These are phyloP conservation scores for Fagopyrum homotropicum DNA, from an alignment of 148 eudicot species.

Conservation along the genomic window DNA sequence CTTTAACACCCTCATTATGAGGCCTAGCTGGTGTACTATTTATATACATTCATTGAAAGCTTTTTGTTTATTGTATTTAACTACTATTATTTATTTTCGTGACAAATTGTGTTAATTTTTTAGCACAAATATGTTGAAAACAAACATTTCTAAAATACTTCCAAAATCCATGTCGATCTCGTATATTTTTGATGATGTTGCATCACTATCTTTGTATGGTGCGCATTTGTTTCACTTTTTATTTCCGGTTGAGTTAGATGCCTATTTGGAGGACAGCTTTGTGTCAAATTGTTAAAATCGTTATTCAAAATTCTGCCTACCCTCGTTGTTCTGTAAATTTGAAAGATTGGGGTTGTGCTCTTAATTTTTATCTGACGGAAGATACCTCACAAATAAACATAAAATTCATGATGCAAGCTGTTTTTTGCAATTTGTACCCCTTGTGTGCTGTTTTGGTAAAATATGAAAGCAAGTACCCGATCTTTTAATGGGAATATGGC, in stretches of 20 bases:
- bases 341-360: neutral
- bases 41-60: too few species aligned
- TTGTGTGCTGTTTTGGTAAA: neutral
- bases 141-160: too few species aligned
- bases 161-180: neutral
- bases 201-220: neutral
- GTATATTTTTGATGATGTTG: neutral
- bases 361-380: neutral
- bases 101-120: too few species aligned
- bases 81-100: too few species aligned
- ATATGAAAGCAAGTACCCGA: neutral
- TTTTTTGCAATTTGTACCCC: neutral
- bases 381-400: neutral
- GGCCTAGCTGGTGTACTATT: too few species aligned
- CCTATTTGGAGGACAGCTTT: neutral
- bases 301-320: neutral
- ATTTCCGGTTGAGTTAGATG: neutral
- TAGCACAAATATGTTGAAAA: too few species aligned
- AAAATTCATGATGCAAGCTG: neutral
- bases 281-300: neutral
- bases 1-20: too few species aligned
- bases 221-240: neutral
- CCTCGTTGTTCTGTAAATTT: neutral
- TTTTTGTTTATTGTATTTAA: too few species aligned
- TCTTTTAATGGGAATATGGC: neutral